Base-by-base conservation (phyloP, 2,329 filamentous ascomycete genomes). In the Penicillium sp. region DNA sequence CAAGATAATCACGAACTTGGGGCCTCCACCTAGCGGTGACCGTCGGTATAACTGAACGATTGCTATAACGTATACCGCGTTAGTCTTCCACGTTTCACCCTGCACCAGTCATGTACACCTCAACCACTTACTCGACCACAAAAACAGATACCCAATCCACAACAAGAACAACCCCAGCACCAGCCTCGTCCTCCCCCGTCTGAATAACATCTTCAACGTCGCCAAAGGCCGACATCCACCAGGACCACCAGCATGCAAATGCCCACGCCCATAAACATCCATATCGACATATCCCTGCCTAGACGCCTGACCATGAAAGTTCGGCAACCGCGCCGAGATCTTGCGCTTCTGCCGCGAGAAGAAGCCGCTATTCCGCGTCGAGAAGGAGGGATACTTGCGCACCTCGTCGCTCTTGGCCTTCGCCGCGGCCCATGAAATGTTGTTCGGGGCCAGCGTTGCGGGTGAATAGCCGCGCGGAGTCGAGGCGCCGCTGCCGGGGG, bases 1-100 rank as follows among this genome's bases (percentile, higher is more conserved):
- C 22, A 98, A 83, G 65, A 99, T 93, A 58, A 99, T 90, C 67
- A 99, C 95, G 73, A 91, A 93, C 73, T 97, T 98, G 74, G 89
- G 89, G 22, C 95, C 95, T 53, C 91, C 91, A 55, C 94, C 93
- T 3, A 96, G 83, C 38, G 88, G 81, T 51, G 89, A 85, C 79
- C 91, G 85, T 72, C 92, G 88, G 82, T 91, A 97, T 63, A 78
- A 73, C 65, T 83, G 81, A 59, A 84, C 78, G 45, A 88, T 70
- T 56, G 82, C 86, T 89, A 75, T 81, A 80, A 35, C 56, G 33
- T 60, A 45, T 22, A 9, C 17, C 9, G 9, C 15, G 60, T 59
- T 24, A 51, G 49, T 28, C 9, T 22, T 10, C 15, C 22, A 26
- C 13, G 15, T 44, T 28, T 22, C 13, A 40, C 22, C 35, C 51